Base-by-base conservation (phyloP, 1,284 basidiomycete genomes). In the Xerocomus minutiporus region DNA sequence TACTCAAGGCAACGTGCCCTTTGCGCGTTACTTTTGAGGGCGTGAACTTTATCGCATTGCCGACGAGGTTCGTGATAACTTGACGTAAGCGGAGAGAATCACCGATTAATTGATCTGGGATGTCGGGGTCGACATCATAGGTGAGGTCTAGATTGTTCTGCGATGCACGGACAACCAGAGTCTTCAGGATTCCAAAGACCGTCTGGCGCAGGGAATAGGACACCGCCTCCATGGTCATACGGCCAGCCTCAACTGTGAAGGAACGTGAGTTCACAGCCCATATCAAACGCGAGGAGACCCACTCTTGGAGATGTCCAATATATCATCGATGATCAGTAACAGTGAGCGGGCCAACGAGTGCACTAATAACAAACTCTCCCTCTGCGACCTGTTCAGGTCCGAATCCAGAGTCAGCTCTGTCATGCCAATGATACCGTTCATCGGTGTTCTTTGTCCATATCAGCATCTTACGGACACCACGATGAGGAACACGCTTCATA, bases 371-470 rank as follows among this genome's bases (percentile, higher is more conserved):
- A 99, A 77, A 70, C 95, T 97, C 76, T 99, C 97, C 55, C 96
- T 78, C 71, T 95, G 93, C 42, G 86, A 88, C 59, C 92, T 74
- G 58, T 92, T 93, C 53, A 96, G 72, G 65, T 95, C 91, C 50
- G 89, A 91, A 70, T 99, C 96, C 44, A 99, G 82, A 15, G 96
- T 98, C 60, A 99, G 76, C 72, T 97, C 95, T 46, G 97, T 99
- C 94, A 99, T 97, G 17, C 93, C 96, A 61, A 99, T 99, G 73
- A 99, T 99, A 66, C 96, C 94, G 69, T 97, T 97, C 95, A 97
- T 97, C 0, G 95, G 94, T 26, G 95, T 97, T 66, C 93, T 92
- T 61, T 36, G 52, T 40, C 15, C 48, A 44, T 45, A 47, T 63
- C 54, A 57, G 54, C 35, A 53, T 61, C 46, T 54, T 28, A 8